A percentile compares a stretch with the other conserved stretches of the same genome.
Conservation (phyloP, 2,329 filamentous ascomycete genomes). For the Pseudocercospora pini-densiflorae region DNA sequence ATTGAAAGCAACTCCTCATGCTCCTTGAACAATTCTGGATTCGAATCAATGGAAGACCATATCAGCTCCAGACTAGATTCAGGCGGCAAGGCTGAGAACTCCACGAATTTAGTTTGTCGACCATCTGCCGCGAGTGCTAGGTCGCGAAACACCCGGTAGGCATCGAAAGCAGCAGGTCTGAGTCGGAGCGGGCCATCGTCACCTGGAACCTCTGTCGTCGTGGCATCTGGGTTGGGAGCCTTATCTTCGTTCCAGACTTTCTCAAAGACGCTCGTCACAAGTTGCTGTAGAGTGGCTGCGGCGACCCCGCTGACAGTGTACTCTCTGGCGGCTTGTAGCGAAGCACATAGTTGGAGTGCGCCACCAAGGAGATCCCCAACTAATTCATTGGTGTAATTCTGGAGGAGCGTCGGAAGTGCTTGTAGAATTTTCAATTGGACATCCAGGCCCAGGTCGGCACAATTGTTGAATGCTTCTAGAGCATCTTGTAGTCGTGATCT, state of each 20-base stretch:
- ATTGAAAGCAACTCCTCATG: constrained; percentile 83
- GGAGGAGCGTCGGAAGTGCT: constrained; percentile 82
- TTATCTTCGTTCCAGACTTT: constrained; percentile 84
- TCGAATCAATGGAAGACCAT: constrained; percentile 85
- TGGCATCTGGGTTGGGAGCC: constrained; percentile 56
- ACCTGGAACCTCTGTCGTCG: constrained; percentile 69
- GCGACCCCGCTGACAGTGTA: constrained; percentile 94
- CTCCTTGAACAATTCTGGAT: constrained; percentile 75
- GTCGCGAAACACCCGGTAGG: constrained; percentile 86
- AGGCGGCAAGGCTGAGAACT: constrained; percentile 75
- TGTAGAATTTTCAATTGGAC: constrained; percentile 96
- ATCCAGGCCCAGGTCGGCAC: constrained; percentile 73
- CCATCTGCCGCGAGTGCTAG: constrained; percentile 86
- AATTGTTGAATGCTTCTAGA: constrained; percentile 84
- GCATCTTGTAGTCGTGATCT: constrained; percentile 81
- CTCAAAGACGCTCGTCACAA: constrained; percentile 91
- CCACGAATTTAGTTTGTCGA: constrained; percentile 79
- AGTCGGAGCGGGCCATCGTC: constrained; percentile 69
- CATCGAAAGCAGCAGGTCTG: constrained; percentile 79
- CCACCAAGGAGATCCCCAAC: constrained; percentile 80
- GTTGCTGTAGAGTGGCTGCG: constrained; percentile 92
- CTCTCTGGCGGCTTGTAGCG: constrained; percentile 89
- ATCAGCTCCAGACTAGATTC: constrained; percentile 90
- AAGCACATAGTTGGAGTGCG: constrained; percentile 87
- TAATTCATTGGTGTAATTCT: constrained; percentile 85